Evolutionary conservation across 345 rosid species (phyloP).

Genomic region (Cardamine chenopodiifolia): DNA sequence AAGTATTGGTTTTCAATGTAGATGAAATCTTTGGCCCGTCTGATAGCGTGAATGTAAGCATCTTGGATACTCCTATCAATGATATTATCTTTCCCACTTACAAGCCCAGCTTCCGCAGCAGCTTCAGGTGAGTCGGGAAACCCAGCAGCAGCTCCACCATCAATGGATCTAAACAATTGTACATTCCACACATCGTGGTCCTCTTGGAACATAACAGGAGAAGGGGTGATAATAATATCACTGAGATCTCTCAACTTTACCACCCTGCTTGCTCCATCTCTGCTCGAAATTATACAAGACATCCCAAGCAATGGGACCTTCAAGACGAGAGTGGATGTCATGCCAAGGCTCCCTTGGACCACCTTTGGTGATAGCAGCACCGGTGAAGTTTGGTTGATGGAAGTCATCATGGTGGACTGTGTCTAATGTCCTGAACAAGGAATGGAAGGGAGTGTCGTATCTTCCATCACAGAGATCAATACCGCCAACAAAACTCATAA

Average conservation of each 20-base stretch:
- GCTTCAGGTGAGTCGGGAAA: constrained; percentile 96
- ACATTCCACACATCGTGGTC: constrained; percentile 92
- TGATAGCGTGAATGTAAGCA: constrained; percentile 89
- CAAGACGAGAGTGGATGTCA: constrained; percentile 94
- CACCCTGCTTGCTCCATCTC: constrained; percentile 97
- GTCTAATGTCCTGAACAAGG: constrained; percentile 95
- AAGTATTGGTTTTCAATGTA: constrained; percentile 97
- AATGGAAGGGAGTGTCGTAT: constrained; percentile 89
- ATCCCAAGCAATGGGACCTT: constrained; percentile 99
- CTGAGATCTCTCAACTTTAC: constrained; percentile 83
- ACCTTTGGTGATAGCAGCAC: constrained; percentile 81
- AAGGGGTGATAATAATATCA: constrained; percentile 81
- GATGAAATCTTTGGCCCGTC: constrained; percentile 91
- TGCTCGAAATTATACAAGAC: constrained; percentile 94
- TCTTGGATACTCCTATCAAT: constrained; percentile 98
- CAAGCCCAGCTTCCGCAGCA: constrained; percentile 94
- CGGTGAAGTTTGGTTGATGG: constrained; percentile 94
- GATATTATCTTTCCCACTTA: constrained; percentile 98
- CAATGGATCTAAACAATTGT: constrained; percentile 94
- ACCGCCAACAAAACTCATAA: constrained; percentile 94
- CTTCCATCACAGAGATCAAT: constrained; percentile 98
- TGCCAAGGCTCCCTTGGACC: constrained; percentile 99
- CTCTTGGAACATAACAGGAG: constrained; percentile 81
- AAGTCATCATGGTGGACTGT: constrained; percentile 97
- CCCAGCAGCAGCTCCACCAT: constrained; percentile 98